A percentile compares a stretch with the other conserved stretches of the same genome.
Evolutionary conservation across 2,329 filamentous ascomycete genomes (phyloP).

Genomic region (Arthrinium puccinioides): DNA sequence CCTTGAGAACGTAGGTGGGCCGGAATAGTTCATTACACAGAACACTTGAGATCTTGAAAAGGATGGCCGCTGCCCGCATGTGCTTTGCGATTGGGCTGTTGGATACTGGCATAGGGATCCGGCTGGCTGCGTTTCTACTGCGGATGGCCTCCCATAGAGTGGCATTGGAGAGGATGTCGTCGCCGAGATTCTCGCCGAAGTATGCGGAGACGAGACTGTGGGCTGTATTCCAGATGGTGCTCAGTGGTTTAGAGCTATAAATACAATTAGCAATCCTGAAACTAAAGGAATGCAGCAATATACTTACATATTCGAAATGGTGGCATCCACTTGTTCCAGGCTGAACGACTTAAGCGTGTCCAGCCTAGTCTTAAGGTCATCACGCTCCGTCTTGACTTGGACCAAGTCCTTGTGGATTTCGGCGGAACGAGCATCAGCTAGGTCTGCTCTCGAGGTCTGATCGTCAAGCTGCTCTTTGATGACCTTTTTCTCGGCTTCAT

Average conservation of each 20-base stretch:
- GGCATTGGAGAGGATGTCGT: not conserved
- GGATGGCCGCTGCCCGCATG: not conserved
- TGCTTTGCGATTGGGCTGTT: not conserved
- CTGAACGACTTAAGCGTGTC: not conserved
- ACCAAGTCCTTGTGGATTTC: not conserved
- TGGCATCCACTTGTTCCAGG: not conserved
- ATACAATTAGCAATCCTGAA: not conserved
- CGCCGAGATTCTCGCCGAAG: not conserved
- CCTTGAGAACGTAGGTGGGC: constrained; percentile 1
- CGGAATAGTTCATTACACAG: not conserved
- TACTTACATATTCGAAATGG: not conserved
- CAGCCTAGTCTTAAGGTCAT: not conserved
- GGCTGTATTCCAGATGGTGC: not conserved
- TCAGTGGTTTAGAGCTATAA: not conserved
- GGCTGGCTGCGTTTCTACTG: not conserved
- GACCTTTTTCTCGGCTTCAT: not conserved
- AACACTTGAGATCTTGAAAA: not conserved
- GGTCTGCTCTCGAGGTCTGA: not conserved
- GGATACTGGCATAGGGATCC: not conserved
- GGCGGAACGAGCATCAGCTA: not conserved
- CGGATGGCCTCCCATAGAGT: not conserved
- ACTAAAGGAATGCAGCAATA: not conserved
- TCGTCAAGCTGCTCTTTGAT: too few relatives aligned
- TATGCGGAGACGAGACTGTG: not conserved
- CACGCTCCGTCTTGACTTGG: not conserved